These are phyloP conservation scores for Boletus tylopilopsis DNA, from an alignment of 768 basidiomycete genomes.

Conservation along the genomic window DNA sequence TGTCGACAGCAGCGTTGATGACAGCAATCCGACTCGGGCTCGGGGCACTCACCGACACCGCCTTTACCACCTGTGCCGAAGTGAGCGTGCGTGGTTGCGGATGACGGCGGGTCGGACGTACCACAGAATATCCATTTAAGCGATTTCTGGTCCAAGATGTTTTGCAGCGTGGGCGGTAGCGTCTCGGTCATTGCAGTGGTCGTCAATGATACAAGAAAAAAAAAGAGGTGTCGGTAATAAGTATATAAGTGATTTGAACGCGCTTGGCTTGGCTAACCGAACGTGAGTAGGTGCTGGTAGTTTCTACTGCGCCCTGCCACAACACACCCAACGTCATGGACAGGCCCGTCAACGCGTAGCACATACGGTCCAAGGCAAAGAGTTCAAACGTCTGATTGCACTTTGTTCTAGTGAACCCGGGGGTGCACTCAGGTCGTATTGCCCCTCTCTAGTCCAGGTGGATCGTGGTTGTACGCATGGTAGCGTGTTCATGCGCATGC, in stretches of 20 bases:
- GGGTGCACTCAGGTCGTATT: too few relatives aligned
- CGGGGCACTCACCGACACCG: conserved; percentile 76
- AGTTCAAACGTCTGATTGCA: too few relatives aligned
- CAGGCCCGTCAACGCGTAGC: neutral
- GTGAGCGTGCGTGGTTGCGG: conserved; percentile 1
- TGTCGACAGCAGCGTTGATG: conserved; percentile 27
- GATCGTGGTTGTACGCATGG: too few relatives aligned
- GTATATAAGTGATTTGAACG: conserved; percentile 12
- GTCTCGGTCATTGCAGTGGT: conserved; percentile 47
- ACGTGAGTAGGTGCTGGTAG: neutral
- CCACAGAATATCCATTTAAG: conserved; percentile 99
- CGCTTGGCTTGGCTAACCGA: conserved; percentile 16
- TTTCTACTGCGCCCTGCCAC: too few relatives aligned
- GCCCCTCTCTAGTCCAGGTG: too few relatives aligned
- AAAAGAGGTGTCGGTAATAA: neutral
- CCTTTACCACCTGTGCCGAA: conserved; percentile 83
- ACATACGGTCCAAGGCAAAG: too few relatives aligned
- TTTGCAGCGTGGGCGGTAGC: conserved; percentile 86
- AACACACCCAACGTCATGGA: too few relatives aligned
- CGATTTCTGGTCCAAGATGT: conserved; percentile 87
- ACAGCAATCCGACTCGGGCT: neutral
- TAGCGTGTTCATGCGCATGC: too few relatives aligned
- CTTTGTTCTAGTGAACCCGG: too few relatives aligned
- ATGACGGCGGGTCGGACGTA: conserved; percentile 35
- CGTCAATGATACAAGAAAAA: conserved; percentile 7